phyloP scores from a whole-genome alignment of 352 stramenopile genomes.

The Pythium utonaiense region DNA sequence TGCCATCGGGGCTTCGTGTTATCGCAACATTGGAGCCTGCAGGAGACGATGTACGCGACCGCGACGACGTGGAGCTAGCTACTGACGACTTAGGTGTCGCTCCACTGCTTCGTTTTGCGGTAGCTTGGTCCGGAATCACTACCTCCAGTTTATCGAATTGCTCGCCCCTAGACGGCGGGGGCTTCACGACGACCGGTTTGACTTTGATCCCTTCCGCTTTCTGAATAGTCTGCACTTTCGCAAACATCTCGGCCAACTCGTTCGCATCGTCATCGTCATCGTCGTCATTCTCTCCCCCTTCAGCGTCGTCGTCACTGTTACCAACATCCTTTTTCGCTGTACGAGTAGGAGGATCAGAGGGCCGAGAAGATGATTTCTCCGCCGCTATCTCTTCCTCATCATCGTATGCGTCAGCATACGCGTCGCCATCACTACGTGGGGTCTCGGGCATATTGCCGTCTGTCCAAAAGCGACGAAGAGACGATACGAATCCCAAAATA shows the following conservation, averaged over 20 bases:
- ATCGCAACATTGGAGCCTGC: constrained; percentile 1
- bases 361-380: background rate
- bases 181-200: constrained; percentile 8
- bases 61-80: constrained; percentile 6
- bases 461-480: background rate
- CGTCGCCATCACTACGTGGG: background rate
- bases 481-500: constrained; percentile 7
- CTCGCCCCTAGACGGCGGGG: constrained; percentile 10
- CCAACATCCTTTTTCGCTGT: background rate
- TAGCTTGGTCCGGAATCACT: constrained; percentile 6
- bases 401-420: constrained; percentile 21
- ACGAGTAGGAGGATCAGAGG: background rate
- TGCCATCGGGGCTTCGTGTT: constrained; percentile 42
- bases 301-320: background rate
- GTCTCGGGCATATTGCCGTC: constrained; percentile 3
- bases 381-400: constrained; percentile 32
- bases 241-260: constrained; percentile 68
- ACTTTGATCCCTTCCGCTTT: constrained; percentile 33
- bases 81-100: background rate
- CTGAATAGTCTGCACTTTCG: constrained; percentile 70
- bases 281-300: constrained; percentile 22
- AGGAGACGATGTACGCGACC: constrained; percentile 10
- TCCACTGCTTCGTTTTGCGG: constrained; percentile 13
- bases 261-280: constrained; percentile 40
- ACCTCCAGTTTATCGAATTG: constrained; percentile 10